Evolutionary conservation across 257 asterid genomes (phyloP), one percentile per base, ranked within the genome.

Genomic region (Petunia axillaris): DNA sequence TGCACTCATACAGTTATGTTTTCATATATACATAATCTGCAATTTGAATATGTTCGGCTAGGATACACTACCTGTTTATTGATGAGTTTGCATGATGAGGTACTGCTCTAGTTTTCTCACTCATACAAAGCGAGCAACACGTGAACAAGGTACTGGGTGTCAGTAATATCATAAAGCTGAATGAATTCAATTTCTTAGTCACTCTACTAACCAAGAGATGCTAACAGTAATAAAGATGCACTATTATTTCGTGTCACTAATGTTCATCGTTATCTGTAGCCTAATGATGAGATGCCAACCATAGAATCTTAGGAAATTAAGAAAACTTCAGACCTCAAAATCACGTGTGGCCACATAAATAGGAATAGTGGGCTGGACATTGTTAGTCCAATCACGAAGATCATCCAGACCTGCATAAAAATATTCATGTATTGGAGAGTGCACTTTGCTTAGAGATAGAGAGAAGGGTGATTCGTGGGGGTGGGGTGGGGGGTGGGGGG

Each of bases 351-450:
- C 93, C 5, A 96, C 93, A 76, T 93, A 96, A 80, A 96, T 96
- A 68, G 98, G 99, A 81, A 96, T 80, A 38, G 81, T 53, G 39
- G 96, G 91, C 84, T 96, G 99, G 86, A 96, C 93, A 81, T 96
- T 94, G 87, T 96, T 96, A 55, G 99, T 96, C 99, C 99, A 96
- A 85, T 95, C 99, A 63, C 99, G 99, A 53, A 96, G 91, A 92
- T 96, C 99, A 88, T 96, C 99, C 87, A 96, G 85, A 85, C 99
- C 97, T 93, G 90, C 80, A 87, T 41, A 82, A 84, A 4, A 53
- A 64, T 52, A 13, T 52, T 52, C 57, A 52, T 52, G 9, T 52
- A 10, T 52, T 52, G 62, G 36, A 73, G 78, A 13, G 35, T 36
- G 36, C 36, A 11, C 11, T 50, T 73, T 73, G 62, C 25, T 46